phyloP scores from a whole-genome alignment of 2,329 filamentous ascomycete species.

The Xylaria sp. region DNA sequence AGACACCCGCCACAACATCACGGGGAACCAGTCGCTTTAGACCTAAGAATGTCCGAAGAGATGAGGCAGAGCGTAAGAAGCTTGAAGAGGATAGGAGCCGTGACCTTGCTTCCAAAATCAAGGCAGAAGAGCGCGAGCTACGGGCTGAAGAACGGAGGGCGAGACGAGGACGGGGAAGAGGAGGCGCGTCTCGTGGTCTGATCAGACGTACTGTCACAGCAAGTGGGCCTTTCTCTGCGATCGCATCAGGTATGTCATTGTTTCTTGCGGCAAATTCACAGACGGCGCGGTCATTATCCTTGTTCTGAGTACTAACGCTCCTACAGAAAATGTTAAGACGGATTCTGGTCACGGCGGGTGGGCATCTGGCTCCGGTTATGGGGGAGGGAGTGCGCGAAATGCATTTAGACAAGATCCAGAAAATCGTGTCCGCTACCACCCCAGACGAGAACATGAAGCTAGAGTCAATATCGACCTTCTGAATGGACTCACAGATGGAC shows the following conservation, averaged over 20 bases:
- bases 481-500: constrained; percentile 54
- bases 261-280: background rate
- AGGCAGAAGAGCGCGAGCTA: constrained; percentile 49
- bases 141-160: constrained; percentile 51
- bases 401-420: constrained; percentile 50
- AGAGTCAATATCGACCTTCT: constrained; percentile 69
- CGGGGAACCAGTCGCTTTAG: constrained; percentile 57
- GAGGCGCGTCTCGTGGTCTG: constrained; percentile 48
- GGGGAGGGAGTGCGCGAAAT: constrained; percentile 44
- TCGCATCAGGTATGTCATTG: constrained; percentile 44
- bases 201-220: constrained; percentile 49
- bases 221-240: constrained; percentile 52
- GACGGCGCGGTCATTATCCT: background rate
- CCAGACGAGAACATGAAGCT: constrained; percentile 57
- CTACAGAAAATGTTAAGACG: constrained; percentile 45
- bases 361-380: constrained; percentile 38
- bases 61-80: constrained; percentile 61
- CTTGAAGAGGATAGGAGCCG: constrained; percentile 55
- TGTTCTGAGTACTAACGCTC: constrained; percentile 19
- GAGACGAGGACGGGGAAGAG: constrained; percentile 52
- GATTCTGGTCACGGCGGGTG: constrained; percentile 35
- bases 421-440: constrained; percentile 53
- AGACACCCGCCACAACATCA: constrained; percentile 52
- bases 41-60: constrained; percentile 62
- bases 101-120: constrained; percentile 48